Conservation (phyloP, 257 asterid species). For the Nicotiana noctiflora region DNA sequence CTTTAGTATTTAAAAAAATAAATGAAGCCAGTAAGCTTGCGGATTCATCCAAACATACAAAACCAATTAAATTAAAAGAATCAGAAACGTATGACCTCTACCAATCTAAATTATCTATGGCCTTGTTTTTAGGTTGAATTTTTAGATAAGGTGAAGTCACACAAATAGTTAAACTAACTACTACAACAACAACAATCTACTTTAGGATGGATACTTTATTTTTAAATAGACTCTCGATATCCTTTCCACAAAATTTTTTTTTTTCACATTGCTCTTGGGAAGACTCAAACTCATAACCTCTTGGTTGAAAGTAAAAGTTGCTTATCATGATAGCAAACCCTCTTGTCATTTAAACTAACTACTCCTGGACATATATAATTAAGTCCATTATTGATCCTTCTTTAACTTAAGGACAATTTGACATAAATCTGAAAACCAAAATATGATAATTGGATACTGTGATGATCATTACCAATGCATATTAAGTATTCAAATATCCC, state of each 20-base stretch:
- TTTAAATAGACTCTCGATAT: too few species aligned
- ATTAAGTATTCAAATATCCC: too few species aligned
- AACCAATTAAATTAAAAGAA: not conserved
- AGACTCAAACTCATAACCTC: too few species aligned
- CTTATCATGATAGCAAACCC: too few species aligned
- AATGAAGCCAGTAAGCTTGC: not conserved
- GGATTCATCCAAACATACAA: not conserved
- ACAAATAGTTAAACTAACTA: not conserved
- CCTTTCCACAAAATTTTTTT: too few species aligned
- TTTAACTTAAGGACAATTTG: not conserved
- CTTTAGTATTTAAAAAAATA: too few species aligned
- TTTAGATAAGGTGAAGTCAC: slow-evolving; percentile 3
- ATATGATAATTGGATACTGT: not conserved
- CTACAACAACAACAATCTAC: too few species aligned
- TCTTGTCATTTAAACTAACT: not conserved
- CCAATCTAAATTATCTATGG: not conserved
- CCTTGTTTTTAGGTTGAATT: not conserved
- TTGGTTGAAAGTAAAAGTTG: too few species aligned
- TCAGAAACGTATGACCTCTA: not conserved
- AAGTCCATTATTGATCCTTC: not conserved
- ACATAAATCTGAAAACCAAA: not conserved
- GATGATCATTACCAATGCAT: too few species aligned
- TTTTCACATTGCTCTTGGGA: too few species aligned
- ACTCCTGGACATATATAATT: not conserved
- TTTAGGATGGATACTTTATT: too few species aligned